Conservation (phyloP, 2,329 filamentous ascomycete species). For the Aspergillus sp. region DNA sequence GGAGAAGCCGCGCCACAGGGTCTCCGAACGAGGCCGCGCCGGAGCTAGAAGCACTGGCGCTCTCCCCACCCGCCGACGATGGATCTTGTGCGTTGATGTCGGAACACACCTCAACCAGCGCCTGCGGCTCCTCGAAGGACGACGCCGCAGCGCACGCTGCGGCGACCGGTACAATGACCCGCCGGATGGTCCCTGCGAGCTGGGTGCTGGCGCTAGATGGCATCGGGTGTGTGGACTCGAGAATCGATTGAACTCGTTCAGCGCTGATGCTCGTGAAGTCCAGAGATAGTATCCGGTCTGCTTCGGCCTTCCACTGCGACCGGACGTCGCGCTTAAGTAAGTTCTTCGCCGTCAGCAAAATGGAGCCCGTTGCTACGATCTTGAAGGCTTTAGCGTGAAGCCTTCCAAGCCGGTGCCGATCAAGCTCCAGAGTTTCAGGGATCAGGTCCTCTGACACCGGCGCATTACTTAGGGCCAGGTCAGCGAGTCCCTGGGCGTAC, state of each 20-base stretch:
- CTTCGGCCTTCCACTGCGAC: constrained; percentile 54
- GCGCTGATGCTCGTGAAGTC: constrained; percentile 34
- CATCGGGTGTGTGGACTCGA: constrained; percentile 42
- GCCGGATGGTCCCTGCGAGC: constrained; percentile 37
- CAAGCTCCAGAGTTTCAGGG: constrained; percentile 53
- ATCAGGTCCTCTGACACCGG: constrained; percentile 43
- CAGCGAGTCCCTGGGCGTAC: constrained; percentile 52
- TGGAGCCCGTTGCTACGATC: constrained; percentile 52
- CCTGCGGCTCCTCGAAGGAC: constrained; percentile 10
- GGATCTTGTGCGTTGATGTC: constrained; percentile 7
- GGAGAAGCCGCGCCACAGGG: constrained; percentile 52
- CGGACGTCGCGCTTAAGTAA: constrained; percentile 56
- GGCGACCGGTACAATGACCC: constrained; percentile 48
- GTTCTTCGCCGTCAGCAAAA: constrained; percentile 57
- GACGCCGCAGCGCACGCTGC: constrained; percentile 25
- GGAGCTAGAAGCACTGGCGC: constrained; percentile 3
- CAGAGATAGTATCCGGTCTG: constrained; percentile 48
- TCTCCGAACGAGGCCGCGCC: constrained; percentile 43
- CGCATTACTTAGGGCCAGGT: constrained; percentile 48
- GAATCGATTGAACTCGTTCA: constrained; percentile 35
- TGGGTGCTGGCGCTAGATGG: constrained; percentile 36
- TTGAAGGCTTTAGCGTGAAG: constrained; percentile 47
- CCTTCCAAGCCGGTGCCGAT: constrained; percentile 43
- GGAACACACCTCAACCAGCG: constrained; percentile 17
- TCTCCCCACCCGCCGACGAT: constrained; percentile 15